These are phyloP conservation scores for Sonneratia caseolaris DNA, from an alignment of 345 rosid species.

Conservation along the genomic window DNA sequence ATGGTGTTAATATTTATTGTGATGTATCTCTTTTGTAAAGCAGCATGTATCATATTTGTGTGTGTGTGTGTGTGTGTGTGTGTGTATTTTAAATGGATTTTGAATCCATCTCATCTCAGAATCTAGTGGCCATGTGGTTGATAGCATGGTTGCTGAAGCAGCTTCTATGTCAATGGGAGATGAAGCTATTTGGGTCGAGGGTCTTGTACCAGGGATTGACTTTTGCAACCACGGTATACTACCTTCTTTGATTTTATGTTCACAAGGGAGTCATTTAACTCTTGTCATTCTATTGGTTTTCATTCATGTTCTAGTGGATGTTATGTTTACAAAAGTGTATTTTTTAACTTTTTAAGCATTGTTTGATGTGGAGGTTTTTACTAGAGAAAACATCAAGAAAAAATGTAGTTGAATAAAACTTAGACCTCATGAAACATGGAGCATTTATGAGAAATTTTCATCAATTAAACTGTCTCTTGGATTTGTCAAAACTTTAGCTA, in stretches of 20 bases:
- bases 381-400: not conserved
- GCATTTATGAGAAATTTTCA: not conserved
- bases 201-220: constrained; percentile 97
- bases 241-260: not conserved
- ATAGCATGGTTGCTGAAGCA: constrained; percentile 14
- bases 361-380: not conserved
- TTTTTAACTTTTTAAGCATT: too few relatives aligned
- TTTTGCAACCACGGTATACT: constrained; percentile 89
- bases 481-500: not conserved
- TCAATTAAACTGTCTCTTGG: not conserved
- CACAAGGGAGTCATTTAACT: not conserved
- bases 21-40: constrained; percentile 1
- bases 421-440: not conserved
- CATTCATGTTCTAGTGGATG: too few relatives aligned
- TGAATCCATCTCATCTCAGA: constrained; percentile 17
- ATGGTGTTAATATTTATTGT: not conserved
- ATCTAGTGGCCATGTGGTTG: constrained; percentile 12
- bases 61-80: too few relatives aligned
- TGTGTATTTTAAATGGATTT: not conserved
- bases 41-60: constrained; percentile 3
- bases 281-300: not conserved
- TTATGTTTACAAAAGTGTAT: too few relatives aligned
- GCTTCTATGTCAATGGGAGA: constrained; percentile 24
- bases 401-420: not conserved
- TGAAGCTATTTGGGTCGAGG: constrained; percentile 89